These are phyloP conservation scores for Starmerella geochares DNA, from an alignment of 805 yeast genomes.

Conservation along the genomic window DNA sequence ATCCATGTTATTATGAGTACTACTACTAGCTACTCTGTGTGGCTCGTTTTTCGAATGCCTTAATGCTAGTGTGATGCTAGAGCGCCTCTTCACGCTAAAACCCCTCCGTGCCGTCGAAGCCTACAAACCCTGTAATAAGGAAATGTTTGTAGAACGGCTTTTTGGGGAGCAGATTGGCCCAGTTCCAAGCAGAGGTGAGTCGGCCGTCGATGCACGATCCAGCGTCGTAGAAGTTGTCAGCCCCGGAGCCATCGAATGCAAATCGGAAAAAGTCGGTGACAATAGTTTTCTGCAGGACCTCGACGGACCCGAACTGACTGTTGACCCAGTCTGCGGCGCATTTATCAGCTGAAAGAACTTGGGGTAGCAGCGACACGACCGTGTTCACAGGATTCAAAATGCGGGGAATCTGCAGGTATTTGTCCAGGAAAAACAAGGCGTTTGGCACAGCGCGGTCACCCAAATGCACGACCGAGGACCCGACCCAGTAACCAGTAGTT, in stretches of 20 bases:
- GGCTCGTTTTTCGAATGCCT: no score
- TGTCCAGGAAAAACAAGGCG: slow-evolving; percentile 67
- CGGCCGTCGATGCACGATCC: slow-evolving; percentile 81
- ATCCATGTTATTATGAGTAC: background rate
- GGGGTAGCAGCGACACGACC: slow-evolving; percentile 46
- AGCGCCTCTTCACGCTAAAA: no score
- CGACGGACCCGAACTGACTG: slow-evolving; percentile 48
- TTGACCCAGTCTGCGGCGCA: slow-evolving; percentile 37
- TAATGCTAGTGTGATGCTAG: no score
- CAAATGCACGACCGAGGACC: slow-evolving; percentile 66
- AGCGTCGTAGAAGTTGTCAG: slow-evolving; percentile 72
- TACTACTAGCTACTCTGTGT: background rate
- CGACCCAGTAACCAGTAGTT: slow-evolving; percentile 61
- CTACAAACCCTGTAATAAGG: slow-evolving; percentile 58
- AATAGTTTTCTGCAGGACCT: slow-evolving; percentile 41
- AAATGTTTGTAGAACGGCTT: slow-evolving; percentile 57
- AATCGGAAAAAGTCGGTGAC: slow-evolving; percentile 46
- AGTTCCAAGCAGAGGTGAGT: slow-evolving; percentile 72
- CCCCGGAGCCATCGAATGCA: slow-evolving; percentile 72
- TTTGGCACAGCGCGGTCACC: slow-evolving; percentile 82
- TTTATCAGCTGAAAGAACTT: slow-evolving; percentile 40
- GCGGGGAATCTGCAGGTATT: slow-evolving; percentile 69
- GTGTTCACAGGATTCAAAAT: slow-evolving; percentile 64
- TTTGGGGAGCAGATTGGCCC: slow-evolving; percentile 60
- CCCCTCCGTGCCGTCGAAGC: slow-evolving; percentile 65